Base-by-base conservation (phyloP, 441 rosid species). In the Daphne laureola region DNA sequence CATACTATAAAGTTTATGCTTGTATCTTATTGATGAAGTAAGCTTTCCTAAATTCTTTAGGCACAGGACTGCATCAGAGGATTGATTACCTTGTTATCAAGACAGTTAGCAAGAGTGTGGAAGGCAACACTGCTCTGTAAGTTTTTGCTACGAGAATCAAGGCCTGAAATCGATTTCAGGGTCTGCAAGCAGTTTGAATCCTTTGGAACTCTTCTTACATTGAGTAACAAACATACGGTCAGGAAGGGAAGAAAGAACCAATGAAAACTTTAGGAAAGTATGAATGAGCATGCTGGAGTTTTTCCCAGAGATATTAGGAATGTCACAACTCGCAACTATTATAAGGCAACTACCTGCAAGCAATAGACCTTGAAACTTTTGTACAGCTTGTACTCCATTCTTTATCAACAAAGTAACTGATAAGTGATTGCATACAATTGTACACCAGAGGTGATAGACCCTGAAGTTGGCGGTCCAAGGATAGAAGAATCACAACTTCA, bases 161-260 rank as follows among this genome's bases (percentile, higher is more conserved):
- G 59, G 48, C 87, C 88, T 23, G 83, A 67, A 45, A 92, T 71
- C 47, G 84, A 92, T 73, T 89, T 94, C 50, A 92, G 85, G 51
- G 71, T 55, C 64, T 65, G 78, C 79, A 89, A 67, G 80, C 97
- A 83, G 66, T 86, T 92, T 71, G 83, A 66, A 65, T 86, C 96
- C 60, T 50, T 63, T 21, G 96, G 87, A 51, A 84, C 75, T 68
- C 98, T 92, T 67, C 64, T 54, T 60, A 31, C 17, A 67, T 42
- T n/a, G 61, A 46, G 61, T 46, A 47, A 48, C 38, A 31, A 31
- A 31, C 38, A 31, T 31, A 7, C 1, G 38, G 8, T 31, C 38
- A 31, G 38, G 58, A 17, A 54, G 31, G 26, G 16, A 23, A 12
- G 17, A 17, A 36, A 55, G 57, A 25, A 27, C 15, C 14, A 49